Conservation (phyloP, 176 grass and related monocot genomes). For the Chloris gayana region DNA sequence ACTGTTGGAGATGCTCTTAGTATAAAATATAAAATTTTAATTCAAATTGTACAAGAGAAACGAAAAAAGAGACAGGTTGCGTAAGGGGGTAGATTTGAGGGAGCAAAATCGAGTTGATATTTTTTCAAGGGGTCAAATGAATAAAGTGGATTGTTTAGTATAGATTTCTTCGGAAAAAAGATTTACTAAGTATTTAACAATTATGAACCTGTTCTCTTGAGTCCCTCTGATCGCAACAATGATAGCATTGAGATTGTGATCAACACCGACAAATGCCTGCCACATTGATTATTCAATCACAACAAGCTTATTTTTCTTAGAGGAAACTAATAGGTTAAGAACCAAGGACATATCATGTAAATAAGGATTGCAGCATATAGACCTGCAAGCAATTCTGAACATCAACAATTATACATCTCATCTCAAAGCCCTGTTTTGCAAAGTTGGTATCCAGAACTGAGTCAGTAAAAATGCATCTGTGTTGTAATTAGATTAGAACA, state of each 20-base stretch:
- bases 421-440: conserved; percentile 76
- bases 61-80: too few relatives aligned
- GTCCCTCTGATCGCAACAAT: conserved; percentile 92
- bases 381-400: conserved; percentile 93
- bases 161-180: not conserved
- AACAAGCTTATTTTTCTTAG: conserved; percentile 31
- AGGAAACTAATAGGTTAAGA: conserved; percentile 3
- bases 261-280: conserved; percentile 51
- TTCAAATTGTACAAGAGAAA: too few relatives aligned
- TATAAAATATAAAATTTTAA: too few relatives aligned
- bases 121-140: too few relatives aligned
- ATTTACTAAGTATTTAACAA: conserved; percentile 6
- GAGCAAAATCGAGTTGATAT: too few relatives aligned
- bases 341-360: not conserved
- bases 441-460: conserved; percentile 22
- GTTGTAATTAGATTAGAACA: conserved; percentile 8
- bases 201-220: conserved; percentile 87
- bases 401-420: conserved; percentile 86
- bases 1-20: too few relatives aligned
- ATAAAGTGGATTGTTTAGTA: too few relatives aligned
- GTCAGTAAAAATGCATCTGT: not conserved
- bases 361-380: conserved; percentile 11
- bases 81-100: too few relatives aligned
- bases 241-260: conserved; percentile 68
- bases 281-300: conserved; percentile 10